Conservation (phyloP, 495 filamentous ascomycete species). For the Hypoxylon lenormandii region DNA sequence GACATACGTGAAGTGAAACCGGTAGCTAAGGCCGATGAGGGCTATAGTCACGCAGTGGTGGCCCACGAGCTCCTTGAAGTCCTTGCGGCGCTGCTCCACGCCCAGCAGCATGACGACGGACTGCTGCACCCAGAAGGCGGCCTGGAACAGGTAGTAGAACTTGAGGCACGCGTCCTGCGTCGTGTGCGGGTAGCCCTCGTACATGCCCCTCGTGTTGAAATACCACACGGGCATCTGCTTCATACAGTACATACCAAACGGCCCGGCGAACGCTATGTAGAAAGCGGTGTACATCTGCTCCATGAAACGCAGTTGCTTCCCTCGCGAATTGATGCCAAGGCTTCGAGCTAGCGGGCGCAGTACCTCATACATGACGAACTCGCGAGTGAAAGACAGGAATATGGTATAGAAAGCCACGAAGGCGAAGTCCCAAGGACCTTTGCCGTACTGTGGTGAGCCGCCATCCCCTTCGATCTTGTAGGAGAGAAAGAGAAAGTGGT, state of each 20-base stretch:
- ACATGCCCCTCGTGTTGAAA: slow-evolving; percentile 92
- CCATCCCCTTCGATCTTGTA: slow-evolving; percentile 74
- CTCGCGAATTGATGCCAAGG: slow-evolving; percentile 75
- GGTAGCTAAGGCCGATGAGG: slow-evolving; percentile 88
- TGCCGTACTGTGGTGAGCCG: slow-evolving; percentile 81
- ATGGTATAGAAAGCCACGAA: slow-evolving; percentile 92
- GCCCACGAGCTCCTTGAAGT: slow-evolving; percentile 92
- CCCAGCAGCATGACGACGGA: slow-evolving; percentile 88
- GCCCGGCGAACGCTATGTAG: slow-evolving; percentile 88
- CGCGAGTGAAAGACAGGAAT: slow-evolving; percentile 89
- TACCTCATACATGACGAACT: slow-evolving; percentile 94
- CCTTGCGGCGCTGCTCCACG: slow-evolving; percentile 94
- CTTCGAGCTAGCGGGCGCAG: slow-evolving; percentile 80
- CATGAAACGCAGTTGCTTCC: slow-evolving; percentile 93
- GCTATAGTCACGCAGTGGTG: slow-evolving; percentile 93
- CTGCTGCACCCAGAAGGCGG: slow-evolving; percentile 96
- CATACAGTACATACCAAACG: slow-evolving; percentile 93
- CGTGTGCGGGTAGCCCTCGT: slow-evolving; percentile 87
- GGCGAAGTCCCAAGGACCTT: slow-evolving; percentile 83
- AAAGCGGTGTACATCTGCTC: slow-evolving; percentile 96
- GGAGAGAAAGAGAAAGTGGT: slow-evolving; percentile 91
- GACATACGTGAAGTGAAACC: slow-evolving; percentile 98
- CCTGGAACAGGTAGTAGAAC: slow-evolving; percentile 95
- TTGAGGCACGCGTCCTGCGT: slow-evolving; percentile 88
- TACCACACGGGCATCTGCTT: slow-evolving; percentile 90